Evolutionary conservation across 1,139 yeast genomes (phyloP), one percentile per base, ranked within the genome.

Genomic region (Saccharomyces uvarum): DNA sequence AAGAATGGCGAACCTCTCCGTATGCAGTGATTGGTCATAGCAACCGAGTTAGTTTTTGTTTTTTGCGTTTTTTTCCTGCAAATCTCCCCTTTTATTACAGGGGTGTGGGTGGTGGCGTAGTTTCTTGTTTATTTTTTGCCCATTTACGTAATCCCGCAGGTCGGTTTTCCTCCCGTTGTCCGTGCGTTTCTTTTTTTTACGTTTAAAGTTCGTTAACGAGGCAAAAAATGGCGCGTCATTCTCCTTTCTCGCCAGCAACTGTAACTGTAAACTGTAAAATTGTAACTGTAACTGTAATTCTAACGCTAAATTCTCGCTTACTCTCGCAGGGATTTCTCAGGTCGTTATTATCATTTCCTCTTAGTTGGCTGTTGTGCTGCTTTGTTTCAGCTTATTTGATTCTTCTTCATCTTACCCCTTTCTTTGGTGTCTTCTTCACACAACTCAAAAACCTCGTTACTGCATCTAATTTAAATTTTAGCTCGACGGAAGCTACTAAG

Each of bases 81-180:
- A 38, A 16, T 19, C 26, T 24, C 44, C 44, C 44, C 41, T 16
- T 38, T 16, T 38, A 38, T 38, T 38, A 9, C 19, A 14, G 13
- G 19, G 24, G 44, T 38, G 44, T 38, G 44, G 44, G 44, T 38
- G 44, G 44, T 19, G 44, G 44, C 44, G 44, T 38, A 38, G 21
- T 38, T 38, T 33, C 19, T 38, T 38, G 44, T 16, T 38, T 16
- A 9, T 38, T 19, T 38, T 38, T 19, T 11, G 24, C 24, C 26
- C 16, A 33, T 38, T 38, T 38, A 38, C 44, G 44, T 38, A 38
- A 11, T 38, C 44, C 44, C 44, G 44, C 44, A 38, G 44, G 44
- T 38, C 44, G 44, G 44, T 38, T 19, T 38, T 38, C 44, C 44
- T 38, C 24, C 14, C 19, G 14, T 3, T 33, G 19, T 33, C 41